A percentile compares a stretch with the other conserved stretches of the same genome.
Conservation (phyloP, 495 filamentous ascomycete species). For the Hypoxylon intermedium region DNA sequence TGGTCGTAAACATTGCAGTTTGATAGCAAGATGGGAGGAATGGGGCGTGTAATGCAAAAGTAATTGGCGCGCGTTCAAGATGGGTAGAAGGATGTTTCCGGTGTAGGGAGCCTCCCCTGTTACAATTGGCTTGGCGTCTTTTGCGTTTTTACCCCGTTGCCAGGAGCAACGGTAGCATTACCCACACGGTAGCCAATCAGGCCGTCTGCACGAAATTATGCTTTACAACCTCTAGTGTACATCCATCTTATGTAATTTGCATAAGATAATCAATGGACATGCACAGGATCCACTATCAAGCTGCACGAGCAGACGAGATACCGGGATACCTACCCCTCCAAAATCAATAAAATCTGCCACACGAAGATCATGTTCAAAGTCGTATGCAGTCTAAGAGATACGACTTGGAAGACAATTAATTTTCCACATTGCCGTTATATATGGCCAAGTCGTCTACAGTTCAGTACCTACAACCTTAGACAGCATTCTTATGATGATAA, state of each 20-base stretch:
- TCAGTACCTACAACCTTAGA: not conserved
- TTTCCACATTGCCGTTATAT: not conserved
- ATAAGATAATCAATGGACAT: not conserved
- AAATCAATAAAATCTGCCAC: not conserved
- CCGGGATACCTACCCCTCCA: not conserved
- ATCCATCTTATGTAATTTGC: slow-evolving; percentile 1
- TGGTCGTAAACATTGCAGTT: slow-evolving; percentile 37
- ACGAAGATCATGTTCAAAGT: not conserved
- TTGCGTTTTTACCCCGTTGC: slow-evolving; percentile 34
- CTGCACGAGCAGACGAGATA: too few relatives aligned
- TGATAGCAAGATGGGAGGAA: slow-evolving; percentile 30
- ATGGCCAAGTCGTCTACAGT: not conserved
- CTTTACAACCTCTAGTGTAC: not conserved
- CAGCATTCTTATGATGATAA: not conserved
- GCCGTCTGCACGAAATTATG: not conserved
- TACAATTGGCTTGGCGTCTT: slow-evolving; percentile 25
- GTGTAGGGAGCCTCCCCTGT: slow-evolving; percentile 5
- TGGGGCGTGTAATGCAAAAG: slow-evolving; percentile 39
- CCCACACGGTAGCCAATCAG: slow-evolving; percentile 22
- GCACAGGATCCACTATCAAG: too few relatives aligned
- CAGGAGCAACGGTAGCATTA: slow-evolving; percentile 35
- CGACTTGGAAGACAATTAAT: too few relatives aligned
- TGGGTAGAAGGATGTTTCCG: slow-evolving; percentile 21
- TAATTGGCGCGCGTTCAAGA: slow-evolving; percentile 31
- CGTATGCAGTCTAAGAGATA: too few relatives aligned